Evolutionary conservation across 2,329 filamentous ascomycete species (phyloP).

Genomic region (Penicillium olsonii): DNA sequence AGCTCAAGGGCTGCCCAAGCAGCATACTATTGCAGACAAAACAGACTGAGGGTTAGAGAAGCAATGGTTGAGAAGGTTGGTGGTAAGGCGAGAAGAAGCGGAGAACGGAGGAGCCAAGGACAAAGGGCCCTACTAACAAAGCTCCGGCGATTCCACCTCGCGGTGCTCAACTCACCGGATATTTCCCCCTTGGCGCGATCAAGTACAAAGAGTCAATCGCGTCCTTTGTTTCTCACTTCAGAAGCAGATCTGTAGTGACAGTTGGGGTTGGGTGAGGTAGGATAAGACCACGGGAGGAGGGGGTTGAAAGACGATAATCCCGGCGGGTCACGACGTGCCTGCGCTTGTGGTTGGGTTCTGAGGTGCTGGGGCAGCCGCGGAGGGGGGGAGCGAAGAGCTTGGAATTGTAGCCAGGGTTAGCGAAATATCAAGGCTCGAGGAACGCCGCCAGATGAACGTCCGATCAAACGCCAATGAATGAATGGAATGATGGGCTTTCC

Average conservation of each 20-base stretch:
- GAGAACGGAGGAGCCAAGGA: slow-evolving; percentile 27
- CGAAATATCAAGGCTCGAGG: slow-evolving; percentile 13
- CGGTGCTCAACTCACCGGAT: slow-evolving; percentile 19
- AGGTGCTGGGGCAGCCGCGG: slow-evolving; percentile 11
- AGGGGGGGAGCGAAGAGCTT: slow-evolving; percentile 4
- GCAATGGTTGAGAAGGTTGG: slow-evolving; percentile 9
- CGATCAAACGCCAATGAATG: slow-evolving; percentile 26
- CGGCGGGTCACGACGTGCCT: slow-evolving; percentile 24
- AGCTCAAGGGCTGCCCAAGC: slow-evolving; percentile 26
- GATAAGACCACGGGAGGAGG: slow-evolving; percentile 23
- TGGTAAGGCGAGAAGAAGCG: slow-evolving; percentile 16
- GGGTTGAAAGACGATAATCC: slow-evolving; percentile 24
- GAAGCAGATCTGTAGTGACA: slow-evolving; percentile 4
- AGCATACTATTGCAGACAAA: slow-evolving; percentile 14
- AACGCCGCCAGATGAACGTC: slow-evolving; percentile 16
- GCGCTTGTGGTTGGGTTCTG: slow-evolving; percentile 14
- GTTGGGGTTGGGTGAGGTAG: slow-evolving; percentile 19
- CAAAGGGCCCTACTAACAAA: slow-evolving; percentile 29
- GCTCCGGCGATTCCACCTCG: slow-evolving; percentile 26
- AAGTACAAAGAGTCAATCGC: slow-evolving; percentile 10
- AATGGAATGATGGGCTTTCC: slow-evolving; percentile 36
- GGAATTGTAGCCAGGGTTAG: slow-evolving; percentile 10
- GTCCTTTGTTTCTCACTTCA: slow-evolving; percentile 15
- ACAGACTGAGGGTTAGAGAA: slow-evolving; percentile 3
- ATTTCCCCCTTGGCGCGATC: slow-evolving; percentile 14